A percentile compares a stretch with the other conserved stretches of the same genome.
These are phyloP conservation scores for Cladophialophora yegresii DNA, from an alignment of 2,329 filamentous ascomycete genomes.

Conservation along the genomic window DNA sequence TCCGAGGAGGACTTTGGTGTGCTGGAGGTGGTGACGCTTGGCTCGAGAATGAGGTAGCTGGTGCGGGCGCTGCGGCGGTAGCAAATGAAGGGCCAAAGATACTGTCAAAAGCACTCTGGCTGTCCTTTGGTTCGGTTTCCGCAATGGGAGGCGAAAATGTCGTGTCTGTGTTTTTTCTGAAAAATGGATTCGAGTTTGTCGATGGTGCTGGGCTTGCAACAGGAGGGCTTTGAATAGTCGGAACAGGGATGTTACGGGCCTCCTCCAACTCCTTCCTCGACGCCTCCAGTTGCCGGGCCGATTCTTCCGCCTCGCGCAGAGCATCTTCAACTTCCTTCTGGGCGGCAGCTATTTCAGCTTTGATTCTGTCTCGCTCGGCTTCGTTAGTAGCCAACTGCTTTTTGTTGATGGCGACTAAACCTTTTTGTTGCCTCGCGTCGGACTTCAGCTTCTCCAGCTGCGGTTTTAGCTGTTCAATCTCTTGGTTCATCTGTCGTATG, in stretches of 20 bases:
- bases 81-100: slow-evolving; percentile 75
- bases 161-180: slow-evolving; percentile 63
- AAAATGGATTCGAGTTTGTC: slow-evolving; percentile 86
- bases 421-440: slow-evolving; percentile 92
- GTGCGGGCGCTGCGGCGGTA: slow-evolving; percentile 54
- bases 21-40: slow-evolving; percentile 53
- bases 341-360: slow-evolving; percentile 72
- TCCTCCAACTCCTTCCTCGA: slow-evolving; percentile 42
- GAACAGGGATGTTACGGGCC: slow-evolving; percentile 29
- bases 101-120: slow-evolving; percentile 72
- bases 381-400: slow-evolving; percentile 92
- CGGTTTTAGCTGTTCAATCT: slow-evolving; percentile 81
- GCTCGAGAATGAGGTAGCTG: slow-evolving; percentile 62
- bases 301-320: slow-evolving; percentile 52
- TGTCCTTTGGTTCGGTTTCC: slow-evolving; percentile 20
- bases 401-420: slow-evolving; percentile 95
- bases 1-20: slow-evolving; percentile 50
- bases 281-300: slow-evolving; percentile 44
- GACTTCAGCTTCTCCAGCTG: slow-evolving; percentile 91
- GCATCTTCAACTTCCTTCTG: slow-evolving; percentile 63
- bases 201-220: slow-evolving; percentile 56
- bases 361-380: slow-evolving; percentile 82
- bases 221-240: slow-evolving; percentile 20
- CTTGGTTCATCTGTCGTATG: slow-evolving; percentile 78
- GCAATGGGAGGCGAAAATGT: slow-evolving; percentile 39